These are phyloP conservation scores for Mortierella sp. DNA, from an alignment of 371 early-diverging fungal species.

Conservation along the genomic window DNA sequence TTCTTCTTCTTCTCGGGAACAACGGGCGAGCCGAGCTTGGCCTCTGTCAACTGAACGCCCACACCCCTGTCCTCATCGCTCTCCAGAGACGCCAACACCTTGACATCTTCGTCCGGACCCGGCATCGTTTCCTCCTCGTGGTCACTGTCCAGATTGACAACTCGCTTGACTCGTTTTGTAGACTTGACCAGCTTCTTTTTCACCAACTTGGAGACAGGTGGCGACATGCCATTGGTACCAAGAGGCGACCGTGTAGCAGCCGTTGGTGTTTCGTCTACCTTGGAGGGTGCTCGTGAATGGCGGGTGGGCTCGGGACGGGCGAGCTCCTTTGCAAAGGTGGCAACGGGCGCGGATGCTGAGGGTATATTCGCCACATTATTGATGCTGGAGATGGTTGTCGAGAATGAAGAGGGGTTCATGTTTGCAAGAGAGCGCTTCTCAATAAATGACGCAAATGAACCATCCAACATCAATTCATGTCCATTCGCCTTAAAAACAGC, in stretches of 20 bases:
- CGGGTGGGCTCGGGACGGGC: not conserved
- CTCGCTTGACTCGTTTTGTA: conserved; percentile 41
- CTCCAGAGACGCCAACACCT: conserved; percentile 2
- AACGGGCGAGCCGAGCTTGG: conserved; percentile 12
- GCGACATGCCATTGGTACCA: not conserved
- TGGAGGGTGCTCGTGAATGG: conserved; percentile 20
- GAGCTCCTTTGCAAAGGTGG: conserved; percentile 48
- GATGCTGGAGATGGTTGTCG: conserved; percentile 45
- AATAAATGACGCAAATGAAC: conserved; percentile 66
- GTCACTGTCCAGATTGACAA: conserved; percentile 61
- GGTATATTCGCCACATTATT: conserved; percentile 59
- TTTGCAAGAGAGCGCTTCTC: conserved; percentile 57
- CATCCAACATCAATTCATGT: conserved; percentile 69
- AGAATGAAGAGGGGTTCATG: conserved; percentile 42
- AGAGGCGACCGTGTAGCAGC: conserved; percentile 15
- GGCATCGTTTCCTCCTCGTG: conserved; percentile 24
- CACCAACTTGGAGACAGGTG: conserved; percentile 31
- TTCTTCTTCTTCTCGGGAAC: conserved; percentile 37
- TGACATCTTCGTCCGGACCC: conserved; percentile 16
- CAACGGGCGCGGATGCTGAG: conserved; percentile 52
- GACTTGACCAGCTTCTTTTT: conserved; percentile 54
- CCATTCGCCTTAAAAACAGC: conserved; percentile 64
- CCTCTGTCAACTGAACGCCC: conserved; percentile 3
- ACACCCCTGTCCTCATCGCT: conserved; percentile 30
- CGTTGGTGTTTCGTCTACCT: conserved; percentile 16